Evolutionary conservation across 495 filamentous ascomycete species (phyloP).

Genomic region (Thermothielavioides terrestris): DNA sequence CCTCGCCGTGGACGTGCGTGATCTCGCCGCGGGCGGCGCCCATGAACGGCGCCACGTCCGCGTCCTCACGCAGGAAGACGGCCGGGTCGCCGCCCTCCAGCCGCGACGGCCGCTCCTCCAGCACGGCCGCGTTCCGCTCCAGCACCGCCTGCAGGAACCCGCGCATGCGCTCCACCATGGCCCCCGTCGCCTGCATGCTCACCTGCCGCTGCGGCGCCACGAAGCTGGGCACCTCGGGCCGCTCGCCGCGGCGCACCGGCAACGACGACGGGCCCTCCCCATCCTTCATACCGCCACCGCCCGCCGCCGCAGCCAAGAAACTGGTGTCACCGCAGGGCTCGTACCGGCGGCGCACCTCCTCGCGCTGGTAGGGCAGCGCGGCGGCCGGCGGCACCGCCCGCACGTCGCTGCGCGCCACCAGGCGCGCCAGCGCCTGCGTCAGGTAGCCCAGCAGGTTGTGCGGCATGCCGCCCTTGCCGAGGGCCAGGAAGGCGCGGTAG

Average conservation of each 20-base stretch:
- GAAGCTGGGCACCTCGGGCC: neutral
- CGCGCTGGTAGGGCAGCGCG: neutral
- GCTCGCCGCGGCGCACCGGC: neutral
- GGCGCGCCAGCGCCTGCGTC: neutral
- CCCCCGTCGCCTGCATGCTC: neutral
- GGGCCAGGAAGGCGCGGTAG: constrained; percentile 1
- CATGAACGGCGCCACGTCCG: neutral
- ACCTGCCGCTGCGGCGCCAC: neutral
- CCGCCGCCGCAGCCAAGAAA: too few species aligned
- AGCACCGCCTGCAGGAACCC: neutral
- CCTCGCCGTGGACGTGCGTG: neutral
- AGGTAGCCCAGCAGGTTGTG: neutral
- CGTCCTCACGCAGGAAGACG: neutral
- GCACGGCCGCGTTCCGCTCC: neutral
- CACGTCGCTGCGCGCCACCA: neutral
- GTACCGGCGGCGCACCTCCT: too few species aligned
- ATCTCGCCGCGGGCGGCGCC: neutral
- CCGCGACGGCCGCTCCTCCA: neutral
- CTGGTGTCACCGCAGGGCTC: too few species aligned
- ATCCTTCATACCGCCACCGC: too few species aligned
- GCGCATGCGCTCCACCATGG: neutral
- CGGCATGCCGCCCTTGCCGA: constrained; percentile 1
- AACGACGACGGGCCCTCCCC: too few species aligned
- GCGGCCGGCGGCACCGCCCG: neutral
- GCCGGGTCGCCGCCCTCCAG: neutral